Evolutionary conservation across 192 early-diverging fungal species (phyloP), one percentile per base, ranked within the genome.

Genomic region (Funneliformis geosporum): DNA sequence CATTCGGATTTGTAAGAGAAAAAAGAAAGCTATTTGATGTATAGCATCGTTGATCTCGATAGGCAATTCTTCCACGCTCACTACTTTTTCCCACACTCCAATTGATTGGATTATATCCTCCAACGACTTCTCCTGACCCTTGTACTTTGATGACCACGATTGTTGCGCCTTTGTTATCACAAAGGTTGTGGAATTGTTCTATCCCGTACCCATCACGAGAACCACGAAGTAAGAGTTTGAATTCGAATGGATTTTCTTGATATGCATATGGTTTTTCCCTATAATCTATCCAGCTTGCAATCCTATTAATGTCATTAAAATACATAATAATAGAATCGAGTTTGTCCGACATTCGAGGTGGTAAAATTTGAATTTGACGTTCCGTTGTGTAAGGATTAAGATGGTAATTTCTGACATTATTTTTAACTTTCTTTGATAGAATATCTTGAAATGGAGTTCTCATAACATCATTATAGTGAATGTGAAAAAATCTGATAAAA

Each of bases 41-140:
- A 44, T 44, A 44, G 43, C 43, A 44, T 44, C 9, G 6, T 9
- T 44, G 9, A 44, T 44, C 43, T 44, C 9, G 43, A 44, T 44
- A 44, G 9, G 9, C 9, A 44, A 44, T 44, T 44, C 43, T 44
- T 7, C 43, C 43, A 44, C 9, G 43, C 8, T 10, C 5, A 44
- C 5, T 44, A 44, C 0, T 44, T 44, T 44, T 44, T 44, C 43
- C 43, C 43, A 9, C 9, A 5, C 5, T 10, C 62, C 62, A 65
- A 65, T 65, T n/a, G 33, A 28, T 14, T 28, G 62, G 62, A 23
- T 23, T 65, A 65, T 65, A 65, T 65, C 62, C 62, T 23, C 62
- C 62, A 65, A 65, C 21, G 6, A 65, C 21, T 33, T 65, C 18
- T 65, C 33, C 18, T 65, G 62, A 28, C 25, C 33, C 62, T 9